These are phyloP conservation scores for Trichoderma breve DNA, from an alignment of 2,329 filamentous ascomycete species.

Conservation along the genomic window DNA sequence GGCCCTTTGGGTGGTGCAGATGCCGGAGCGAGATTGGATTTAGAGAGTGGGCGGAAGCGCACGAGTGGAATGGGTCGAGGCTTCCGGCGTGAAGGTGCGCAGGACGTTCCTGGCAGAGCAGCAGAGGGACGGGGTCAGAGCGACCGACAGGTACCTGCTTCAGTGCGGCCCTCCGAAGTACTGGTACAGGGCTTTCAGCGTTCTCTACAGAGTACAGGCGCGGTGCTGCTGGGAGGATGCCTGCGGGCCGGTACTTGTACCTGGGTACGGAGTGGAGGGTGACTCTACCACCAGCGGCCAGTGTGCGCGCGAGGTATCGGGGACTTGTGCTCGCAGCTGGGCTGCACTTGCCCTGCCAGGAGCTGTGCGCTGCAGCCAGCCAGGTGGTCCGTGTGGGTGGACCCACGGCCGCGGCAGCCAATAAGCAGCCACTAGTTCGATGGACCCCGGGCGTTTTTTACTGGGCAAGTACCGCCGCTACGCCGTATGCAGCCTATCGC, in stretches of 20 bases:
- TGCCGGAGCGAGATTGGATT: constrained; percentile 25
- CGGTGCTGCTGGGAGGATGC: neutral
- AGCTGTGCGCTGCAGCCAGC: constrained; percentile 21
- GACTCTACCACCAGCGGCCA: neutral
- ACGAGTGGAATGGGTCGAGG: constrained; percentile 29
- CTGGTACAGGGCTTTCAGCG: neutral
- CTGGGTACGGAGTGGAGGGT: neutral
- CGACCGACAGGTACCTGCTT: neutral
- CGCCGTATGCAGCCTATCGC: constrained; percentile 11
- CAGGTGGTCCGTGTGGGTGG: constrained; percentile 15
- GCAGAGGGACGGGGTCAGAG: neutral
- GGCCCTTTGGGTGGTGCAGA: constrained; percentile 24
- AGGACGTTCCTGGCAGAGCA: constrained; percentile 26
- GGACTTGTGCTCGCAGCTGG: neutral
- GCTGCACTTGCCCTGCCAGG: constrained; percentile 14
- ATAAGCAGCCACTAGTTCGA: neutral
- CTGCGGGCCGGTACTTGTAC: neutral
- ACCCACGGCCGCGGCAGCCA: neutral
- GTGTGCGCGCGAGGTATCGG: neutral
- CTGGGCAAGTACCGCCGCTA: constrained; percentile 17
- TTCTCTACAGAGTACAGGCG: neutral
- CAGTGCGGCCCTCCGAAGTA: neutral
- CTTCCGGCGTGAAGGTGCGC: constrained; percentile 28
- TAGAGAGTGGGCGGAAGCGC: constrained; percentile 23
- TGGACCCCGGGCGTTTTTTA: constrained; percentile 5